Conservation (phyloP, 225 moss, liverwort and hornwort genomes). For the Antitrichia curtipendula region DNA sequence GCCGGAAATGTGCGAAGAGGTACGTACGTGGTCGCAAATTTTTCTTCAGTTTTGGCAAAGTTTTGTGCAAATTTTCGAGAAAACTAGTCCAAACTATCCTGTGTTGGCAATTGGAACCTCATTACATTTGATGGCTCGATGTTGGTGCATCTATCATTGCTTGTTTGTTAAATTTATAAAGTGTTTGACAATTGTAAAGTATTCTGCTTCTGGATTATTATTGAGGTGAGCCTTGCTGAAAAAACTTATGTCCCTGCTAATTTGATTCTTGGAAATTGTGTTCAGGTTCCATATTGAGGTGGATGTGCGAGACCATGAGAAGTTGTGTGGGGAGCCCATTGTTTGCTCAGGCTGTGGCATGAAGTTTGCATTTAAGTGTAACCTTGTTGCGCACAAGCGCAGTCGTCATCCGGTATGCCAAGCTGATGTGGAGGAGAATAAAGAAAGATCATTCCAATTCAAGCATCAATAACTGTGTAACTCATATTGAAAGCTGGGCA, state of each 20-base stretch:
- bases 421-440: not conserved
- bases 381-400: constrained; percentile 38
- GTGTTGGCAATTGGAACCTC: not conserved
- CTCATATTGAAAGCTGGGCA: not conserved
- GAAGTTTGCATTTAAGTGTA: constrained; percentile 46
- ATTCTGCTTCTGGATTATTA: not conserved
- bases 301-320: constrained; percentile 69
- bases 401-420: constrained; percentile 15
- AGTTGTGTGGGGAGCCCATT: constrained; percentile 43
- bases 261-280: not conserved
- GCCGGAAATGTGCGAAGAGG: constrained; percentile 69
- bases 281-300: constrained; percentile 62
- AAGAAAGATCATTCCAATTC: not conserved
- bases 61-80: not conserved
- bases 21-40: not conserved
- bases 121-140: too few species aligned
- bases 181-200: not conserved
- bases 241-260: not conserved
- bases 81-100: too few species aligned
- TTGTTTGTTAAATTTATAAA: too few species aligned
- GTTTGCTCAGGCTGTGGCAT: constrained; percentile 24
- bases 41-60: not conserved
- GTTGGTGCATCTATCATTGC: not conserved
- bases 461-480: not conserved
- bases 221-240: not conserved